phyloP scores from a whole-genome alignment of 306 rosid genomes.

The Geum urbanum region DNA sequence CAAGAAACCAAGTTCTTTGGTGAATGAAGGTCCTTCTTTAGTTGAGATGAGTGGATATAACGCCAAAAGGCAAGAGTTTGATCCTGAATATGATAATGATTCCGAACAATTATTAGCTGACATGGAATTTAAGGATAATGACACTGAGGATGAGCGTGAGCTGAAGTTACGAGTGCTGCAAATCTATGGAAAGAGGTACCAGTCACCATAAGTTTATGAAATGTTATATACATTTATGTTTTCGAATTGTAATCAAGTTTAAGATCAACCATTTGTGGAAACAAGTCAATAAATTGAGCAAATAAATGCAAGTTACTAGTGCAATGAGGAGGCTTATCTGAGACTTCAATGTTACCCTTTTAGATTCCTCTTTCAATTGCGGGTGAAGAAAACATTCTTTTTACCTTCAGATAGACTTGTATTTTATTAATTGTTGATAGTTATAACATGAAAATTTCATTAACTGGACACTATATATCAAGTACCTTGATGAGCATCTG shows the following conservation, averaged over 20 bases:
- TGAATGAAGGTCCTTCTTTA: conserved; percentile 71
- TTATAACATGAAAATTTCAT: background rate
- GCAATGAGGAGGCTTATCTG: background rate
- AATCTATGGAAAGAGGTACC: conserved; percentile 72
- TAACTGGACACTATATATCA: background rate
- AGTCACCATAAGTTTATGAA: conserved; percentile 9
- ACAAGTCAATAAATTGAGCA: background rate
- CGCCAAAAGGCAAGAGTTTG: conserved; percentile 78
- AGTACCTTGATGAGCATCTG: background rate
- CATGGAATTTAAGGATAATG: conserved; percentile 94
- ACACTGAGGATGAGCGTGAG: conserved; percentile 79
- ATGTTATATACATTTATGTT: background rate
- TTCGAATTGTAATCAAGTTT: background rate
- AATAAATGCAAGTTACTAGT: background rate
- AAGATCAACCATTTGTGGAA: background rate
- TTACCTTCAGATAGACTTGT: background rate
- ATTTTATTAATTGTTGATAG: background rate
- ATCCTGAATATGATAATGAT: conserved; percentile 91
- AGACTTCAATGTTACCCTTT: background rate
- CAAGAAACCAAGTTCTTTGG: conserved; percentile 55
- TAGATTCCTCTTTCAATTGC: background rate
- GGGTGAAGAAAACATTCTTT: background rate
- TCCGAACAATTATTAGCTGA: conserved; percentile 90
- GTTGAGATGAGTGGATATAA: conserved; percentile 87
- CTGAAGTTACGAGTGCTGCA: conserved; percentile 73